A percentile compares a stretch with the other conserved stretches of the same genome.
phyloP scores from a whole-genome alignment of 179 eudicot species.

The Camellia oleifera region DNA sequence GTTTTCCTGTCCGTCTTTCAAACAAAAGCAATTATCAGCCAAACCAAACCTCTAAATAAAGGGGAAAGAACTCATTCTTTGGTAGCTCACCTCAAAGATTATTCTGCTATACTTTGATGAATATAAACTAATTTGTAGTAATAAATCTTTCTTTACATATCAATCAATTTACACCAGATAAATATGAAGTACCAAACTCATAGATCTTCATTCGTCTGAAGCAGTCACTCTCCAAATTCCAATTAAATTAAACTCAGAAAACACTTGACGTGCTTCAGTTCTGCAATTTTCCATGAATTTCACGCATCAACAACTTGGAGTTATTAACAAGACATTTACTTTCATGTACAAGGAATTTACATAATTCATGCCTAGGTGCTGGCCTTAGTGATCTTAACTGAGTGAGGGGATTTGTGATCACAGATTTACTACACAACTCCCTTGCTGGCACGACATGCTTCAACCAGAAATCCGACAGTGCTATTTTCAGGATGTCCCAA shows the following conservation, averaged over 20 bases:
- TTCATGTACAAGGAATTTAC: conserved; percentile 40
- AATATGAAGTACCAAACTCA: background rate
- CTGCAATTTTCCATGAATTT: conserved; percentile 56
- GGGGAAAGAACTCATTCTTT: background rate
- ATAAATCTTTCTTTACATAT: background rate
- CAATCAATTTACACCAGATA: background rate
- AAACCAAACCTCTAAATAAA: background rate
- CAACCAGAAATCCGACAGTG: conserved; percentile 87
- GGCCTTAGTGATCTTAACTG: conserved; percentile 50
- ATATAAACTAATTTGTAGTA: background rate
- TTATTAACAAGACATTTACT: conserved; percentile 52
- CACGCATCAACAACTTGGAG: conserved; percentile 58
- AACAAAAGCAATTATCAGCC: background rate
- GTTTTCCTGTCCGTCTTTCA: background rate
- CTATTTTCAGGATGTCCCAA: conserved; percentile 60
- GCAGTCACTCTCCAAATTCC: conserved; percentile 4
- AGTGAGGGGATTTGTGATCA: conserved; percentile 42
- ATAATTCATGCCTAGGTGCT: conserved; percentile 59
- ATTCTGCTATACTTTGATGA: background rate
- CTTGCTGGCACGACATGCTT: conserved; percentile 78
- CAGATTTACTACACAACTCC: conserved; percentile 37
- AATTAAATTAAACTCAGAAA: background rate
- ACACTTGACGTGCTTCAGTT: conserved; percentile 17
- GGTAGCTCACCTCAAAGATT: background rate
- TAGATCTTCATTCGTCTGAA: conserved; percentile 7